Conservation (phyloP, 352 stramenopile genomes). For the Pythium phragmiticola region DNA sequence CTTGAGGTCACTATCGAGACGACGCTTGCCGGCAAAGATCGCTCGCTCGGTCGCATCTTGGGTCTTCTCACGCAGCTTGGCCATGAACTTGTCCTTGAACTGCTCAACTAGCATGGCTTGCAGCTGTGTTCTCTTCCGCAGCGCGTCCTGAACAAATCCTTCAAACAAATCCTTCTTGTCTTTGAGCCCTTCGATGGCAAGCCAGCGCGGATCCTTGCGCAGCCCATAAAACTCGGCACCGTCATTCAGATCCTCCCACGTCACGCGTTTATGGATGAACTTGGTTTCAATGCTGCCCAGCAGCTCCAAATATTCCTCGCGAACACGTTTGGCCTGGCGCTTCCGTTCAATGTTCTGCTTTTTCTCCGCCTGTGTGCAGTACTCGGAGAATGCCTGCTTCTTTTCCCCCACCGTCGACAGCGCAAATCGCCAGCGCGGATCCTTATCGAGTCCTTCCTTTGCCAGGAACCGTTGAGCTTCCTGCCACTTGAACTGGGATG, state of each 20-base stretch:
- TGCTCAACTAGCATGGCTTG: constrained; percentile 41
- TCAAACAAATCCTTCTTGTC: constrained; percentile 73
- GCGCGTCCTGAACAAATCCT: constrained; percentile 61
- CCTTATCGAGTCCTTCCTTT: constrained; percentile 56
- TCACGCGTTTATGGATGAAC: constrained; percentile 22
- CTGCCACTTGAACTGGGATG: constrained; percentile 68
- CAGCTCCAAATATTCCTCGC: constrained; percentile 79
- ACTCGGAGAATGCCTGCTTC: constrained; percentile 84
- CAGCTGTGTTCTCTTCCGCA: constrained; percentile 50
- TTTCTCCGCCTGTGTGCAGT: constrained; percentile 73
- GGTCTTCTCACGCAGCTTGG: constrained; percentile 33
- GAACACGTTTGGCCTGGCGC: constrained; percentile 63
- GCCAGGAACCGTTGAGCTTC: constrained; percentile 59
- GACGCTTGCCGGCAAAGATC: constrained; percentile 29
- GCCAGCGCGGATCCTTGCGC: constrained; percentile 64
- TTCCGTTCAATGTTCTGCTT: constrained; percentile 65
- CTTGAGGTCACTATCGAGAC: constrained; percentile 50
- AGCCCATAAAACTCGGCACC: constrained; percentile 54
- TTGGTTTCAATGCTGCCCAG: constrained; percentile 47
- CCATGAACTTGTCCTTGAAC: constrained; percentile 42
- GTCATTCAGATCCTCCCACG: constrained; percentile 52
- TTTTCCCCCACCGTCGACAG: constrained; percentile 70
- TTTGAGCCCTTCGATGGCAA: constrained; percentile 53
- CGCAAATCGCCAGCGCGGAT: constrained; percentile 69
- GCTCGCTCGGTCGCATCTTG: constrained; percentile 19